These are phyloP conservation scores for Mycena rosella DNA, from an alignment of 768 basidiomycete species.

Conservation along the genomic window DNA sequence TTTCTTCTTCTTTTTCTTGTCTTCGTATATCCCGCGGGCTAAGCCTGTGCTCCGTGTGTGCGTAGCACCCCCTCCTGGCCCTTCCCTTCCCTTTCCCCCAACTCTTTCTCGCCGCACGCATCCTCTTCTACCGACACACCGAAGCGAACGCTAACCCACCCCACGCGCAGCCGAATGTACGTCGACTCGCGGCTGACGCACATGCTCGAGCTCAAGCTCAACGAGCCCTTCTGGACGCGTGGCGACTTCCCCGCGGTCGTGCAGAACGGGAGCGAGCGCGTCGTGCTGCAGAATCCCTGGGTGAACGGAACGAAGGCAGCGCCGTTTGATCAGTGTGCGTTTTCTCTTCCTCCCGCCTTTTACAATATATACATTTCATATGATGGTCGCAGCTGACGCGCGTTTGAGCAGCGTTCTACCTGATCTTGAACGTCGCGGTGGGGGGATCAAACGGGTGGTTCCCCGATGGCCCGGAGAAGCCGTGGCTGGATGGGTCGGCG, in stretches of 20 bases:
- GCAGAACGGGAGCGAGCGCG: slow-evolving; percentile 73
- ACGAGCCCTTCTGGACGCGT: slow-evolving; percentile 81
- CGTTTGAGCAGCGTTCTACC: slow-evolving; percentile 79
- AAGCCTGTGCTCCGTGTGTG: not conserved
- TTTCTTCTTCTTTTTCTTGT: slow-evolving; percentile 25
- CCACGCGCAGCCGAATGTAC: slow-evolving; percentile 72
- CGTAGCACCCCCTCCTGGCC: not conserved
- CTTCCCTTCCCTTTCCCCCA: not conserved
- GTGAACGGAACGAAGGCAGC: slow-evolving; percentile 76
- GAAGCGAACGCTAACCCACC: not conserved
- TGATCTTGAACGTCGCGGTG: slow-evolving; percentile 86
- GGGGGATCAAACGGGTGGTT: slow-evolving; percentile 96
- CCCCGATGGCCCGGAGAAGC: slow-evolving; percentile 86
- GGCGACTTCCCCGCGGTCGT: slow-evolving; percentile 79
- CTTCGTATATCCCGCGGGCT: not conserved
- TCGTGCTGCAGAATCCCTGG: slow-evolving; percentile 83
- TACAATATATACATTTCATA: slow-evolving; percentile 8
- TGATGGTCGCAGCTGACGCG: too few species aligned
- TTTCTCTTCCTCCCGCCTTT: not conserved
- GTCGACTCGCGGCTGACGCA: slow-evolving; percentile 87
- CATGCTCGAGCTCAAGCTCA: slow-evolving; percentile 75
- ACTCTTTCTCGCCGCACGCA: not conserved
- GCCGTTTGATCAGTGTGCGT: slow-evolving; percentile 86
- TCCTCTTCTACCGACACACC: too few species aligned
- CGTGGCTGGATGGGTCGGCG: slow-evolving; percentile 41